A percentile compares a stretch with the other conserved stretches of the same genome.
Conservation (phyloP, 352 stramenopile species). For the Globisporangium spiculum region DNA sequence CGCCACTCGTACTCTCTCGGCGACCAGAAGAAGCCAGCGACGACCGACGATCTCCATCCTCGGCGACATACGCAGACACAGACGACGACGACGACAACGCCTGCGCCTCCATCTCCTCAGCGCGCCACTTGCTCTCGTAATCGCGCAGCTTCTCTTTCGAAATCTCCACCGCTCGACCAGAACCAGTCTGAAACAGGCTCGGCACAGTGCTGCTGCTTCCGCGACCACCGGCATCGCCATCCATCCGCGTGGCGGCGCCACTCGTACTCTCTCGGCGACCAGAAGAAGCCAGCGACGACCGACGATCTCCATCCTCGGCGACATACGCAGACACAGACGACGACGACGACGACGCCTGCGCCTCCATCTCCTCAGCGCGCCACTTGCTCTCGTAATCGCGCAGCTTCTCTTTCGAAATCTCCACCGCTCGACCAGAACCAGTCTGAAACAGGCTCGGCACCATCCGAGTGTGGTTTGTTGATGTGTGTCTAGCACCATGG, state of each 20-base stretch:
- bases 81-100: no score
- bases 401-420: conserved; percentile 26
- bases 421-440: conserved; percentile 27
- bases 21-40: conserved; percentile 8
- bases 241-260: not conserved
- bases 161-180: conserved; percentile 26
- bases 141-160: conserved; percentile 25
- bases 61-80: not conserved
- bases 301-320: not conserved
- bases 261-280: not conserved
- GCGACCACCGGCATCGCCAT: no score
- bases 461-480: not conserved
- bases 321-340: not conserved
- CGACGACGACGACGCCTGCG: not conserved
- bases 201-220: not conserved
- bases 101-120: conserved; percentile 15
- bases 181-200: conserved; percentile 33
- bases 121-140: conserved; percentile 24
- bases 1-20: not conserved
- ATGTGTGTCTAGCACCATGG: no score
- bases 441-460: conserved; percentile 27
- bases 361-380: conserved; percentile 15
- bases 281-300: conserved; percentile 8
- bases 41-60: conserved; percentile 4
- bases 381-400: conserved; percentile 24